phyloP scores from a whole-genome alignment of 2,329 filamentous ascomycete genomes.

The Trichoderma koningiopsis region DNA sequence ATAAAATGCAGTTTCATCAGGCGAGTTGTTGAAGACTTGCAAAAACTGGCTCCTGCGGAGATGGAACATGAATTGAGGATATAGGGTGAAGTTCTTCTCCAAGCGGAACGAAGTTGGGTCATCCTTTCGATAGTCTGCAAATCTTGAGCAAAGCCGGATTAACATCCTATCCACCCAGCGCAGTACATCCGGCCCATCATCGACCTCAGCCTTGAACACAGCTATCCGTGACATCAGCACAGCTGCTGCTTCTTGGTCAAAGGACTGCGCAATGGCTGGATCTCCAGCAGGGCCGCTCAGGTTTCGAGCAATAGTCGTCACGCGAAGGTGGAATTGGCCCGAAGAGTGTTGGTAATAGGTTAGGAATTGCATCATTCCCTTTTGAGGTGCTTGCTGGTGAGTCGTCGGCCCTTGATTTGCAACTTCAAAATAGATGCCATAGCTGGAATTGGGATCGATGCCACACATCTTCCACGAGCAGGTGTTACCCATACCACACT shows the following conservation, averaged over 20 bases:
- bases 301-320: constrained; percentile 90
- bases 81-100: constrained; percentile 98
- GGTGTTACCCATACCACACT: constrained; percentile 97
- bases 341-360: constrained; percentile 99
- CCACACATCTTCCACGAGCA: constrained; percentile 99
- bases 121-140: constrained; percentile 97
- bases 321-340: constrained; percentile 92
- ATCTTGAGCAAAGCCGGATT: constrained; percentile 91
- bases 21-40: constrained; percentile 99
- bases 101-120: constrained; percentile 94
- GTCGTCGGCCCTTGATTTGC: constrained; percentile 87
- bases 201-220: constrained; percentile 97
- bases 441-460: constrained; percentile 90
- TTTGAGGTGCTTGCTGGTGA: constrained; percentile 83
- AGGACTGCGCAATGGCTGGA: constrained; percentile 91
- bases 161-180: constrained; percentile 99
- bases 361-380: constrained; percentile 96
- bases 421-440: constrained; percentile 97
- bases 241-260: constrained; percentile 96
- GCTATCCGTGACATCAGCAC: constrained; percentile 99
- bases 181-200: constrained; percentile 96
- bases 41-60: constrained; percentile 94
- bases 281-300: constrained; percentile 93
- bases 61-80: constrained; percentile 99
- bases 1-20: constrained; percentile 99